Evolutionary conservation across 2,329 filamentous ascomycete species (phyloP).

Genomic region (Hypomyces perniciosus): DNA sequence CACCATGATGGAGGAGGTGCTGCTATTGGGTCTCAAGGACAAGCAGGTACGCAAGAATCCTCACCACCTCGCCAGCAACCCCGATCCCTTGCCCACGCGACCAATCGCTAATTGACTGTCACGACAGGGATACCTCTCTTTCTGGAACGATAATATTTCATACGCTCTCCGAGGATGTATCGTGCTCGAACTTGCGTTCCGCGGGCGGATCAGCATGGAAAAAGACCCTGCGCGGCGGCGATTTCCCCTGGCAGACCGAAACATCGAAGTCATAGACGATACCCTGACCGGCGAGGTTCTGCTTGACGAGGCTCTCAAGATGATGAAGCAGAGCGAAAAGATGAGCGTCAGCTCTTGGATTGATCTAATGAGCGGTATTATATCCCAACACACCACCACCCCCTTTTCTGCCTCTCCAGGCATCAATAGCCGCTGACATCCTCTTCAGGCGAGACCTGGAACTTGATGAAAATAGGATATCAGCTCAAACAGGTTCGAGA

Average conservation of each 20-base stretch:
- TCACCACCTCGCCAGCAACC: not conserved
- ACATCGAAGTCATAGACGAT: conserved; percentile 96
- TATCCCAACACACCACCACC: not conserved
- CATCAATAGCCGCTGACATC: conserved; percentile 4
- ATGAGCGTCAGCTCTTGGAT: conserved; percentile 99
- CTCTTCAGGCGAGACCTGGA: conserved; percentile 90
- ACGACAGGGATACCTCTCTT: conserved; percentile 85
- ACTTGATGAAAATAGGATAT: conserved; percentile 99
- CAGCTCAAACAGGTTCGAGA: conserved; percentile 99
- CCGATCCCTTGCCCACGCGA: not conserved
- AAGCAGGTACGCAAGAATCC: conserved; percentile 68
- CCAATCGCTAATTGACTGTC: conserved; percentile 10
- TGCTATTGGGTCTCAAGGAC: conserved; percentile 93
- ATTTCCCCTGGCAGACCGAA: conserved; percentile 84
- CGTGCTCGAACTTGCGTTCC: conserved; percentile 93
- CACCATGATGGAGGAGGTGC: conserved; percentile 96
- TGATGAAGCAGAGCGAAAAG: conserved; percentile 99
- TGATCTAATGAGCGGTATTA: conserved; percentile 90
- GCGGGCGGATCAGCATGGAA: conserved; percentile 96
- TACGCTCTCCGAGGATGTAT: conserved; percentile 97
- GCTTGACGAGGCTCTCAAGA: conserved; percentile 95
- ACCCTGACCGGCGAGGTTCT: conserved; percentile 94
- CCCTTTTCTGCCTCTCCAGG: not conserved
- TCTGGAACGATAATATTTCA: conserved; percentile 99
- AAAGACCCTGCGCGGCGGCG: conserved; percentile 88